Conservation (phyloP, 495 filamentous ascomycete species). For the Penicillium argentinense region DNA sequence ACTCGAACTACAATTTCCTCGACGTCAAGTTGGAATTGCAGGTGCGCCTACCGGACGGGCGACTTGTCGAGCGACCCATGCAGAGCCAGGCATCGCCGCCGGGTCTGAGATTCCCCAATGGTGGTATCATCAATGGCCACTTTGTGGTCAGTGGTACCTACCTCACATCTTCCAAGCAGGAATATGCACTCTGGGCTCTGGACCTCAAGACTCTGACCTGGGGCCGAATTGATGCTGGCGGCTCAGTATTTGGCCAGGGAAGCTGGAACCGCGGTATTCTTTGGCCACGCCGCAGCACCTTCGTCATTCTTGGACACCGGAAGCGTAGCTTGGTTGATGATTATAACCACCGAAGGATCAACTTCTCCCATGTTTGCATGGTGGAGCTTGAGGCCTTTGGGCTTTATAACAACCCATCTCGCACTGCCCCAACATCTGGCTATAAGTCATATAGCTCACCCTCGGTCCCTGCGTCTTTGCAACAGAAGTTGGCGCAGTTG, state of each 20-base stretch:
- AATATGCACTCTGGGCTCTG: conserved; percentile 96
- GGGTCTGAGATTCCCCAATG: conserved; percentile 91
- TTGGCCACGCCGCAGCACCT: conserved; percentile 89
- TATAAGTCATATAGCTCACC: conserved; percentile 80
- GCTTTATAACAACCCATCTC: conserved; percentile 89
- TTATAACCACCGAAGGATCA: conserved; percentile 96
- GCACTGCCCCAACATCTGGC: conserved; percentile 70
- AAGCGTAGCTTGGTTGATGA: conserved; percentile 95
- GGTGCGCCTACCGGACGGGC: conserved; percentile 80
- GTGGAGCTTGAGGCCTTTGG: conserved; percentile 97
- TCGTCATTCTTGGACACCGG: conserved; percentile 91
- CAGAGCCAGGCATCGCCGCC: conserved; percentile 82
- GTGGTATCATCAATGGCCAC: conserved; percentile 88
- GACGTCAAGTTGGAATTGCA: conserved; percentile 96
- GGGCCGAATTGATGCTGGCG: conserved; percentile 95
- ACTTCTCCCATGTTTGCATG: conserved; percentile 94
- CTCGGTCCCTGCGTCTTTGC: conserved; percentile 54
- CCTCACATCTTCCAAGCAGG: conserved; percentile 94
- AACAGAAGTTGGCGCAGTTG: conserved; percentile 57
- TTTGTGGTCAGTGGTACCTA: conserved; percentile 98
- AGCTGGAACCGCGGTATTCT: conserved; percentile 96
- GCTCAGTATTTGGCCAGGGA: conserved; percentile 87
- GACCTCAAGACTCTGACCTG: conserved; percentile 85
- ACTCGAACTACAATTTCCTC: conserved; percentile 98
- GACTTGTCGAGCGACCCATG: conserved; percentile 85